phyloP scores from a whole-genome alignment of 2,329 filamentous ascomycete species.

The Phialocephala sp. region DNA sequence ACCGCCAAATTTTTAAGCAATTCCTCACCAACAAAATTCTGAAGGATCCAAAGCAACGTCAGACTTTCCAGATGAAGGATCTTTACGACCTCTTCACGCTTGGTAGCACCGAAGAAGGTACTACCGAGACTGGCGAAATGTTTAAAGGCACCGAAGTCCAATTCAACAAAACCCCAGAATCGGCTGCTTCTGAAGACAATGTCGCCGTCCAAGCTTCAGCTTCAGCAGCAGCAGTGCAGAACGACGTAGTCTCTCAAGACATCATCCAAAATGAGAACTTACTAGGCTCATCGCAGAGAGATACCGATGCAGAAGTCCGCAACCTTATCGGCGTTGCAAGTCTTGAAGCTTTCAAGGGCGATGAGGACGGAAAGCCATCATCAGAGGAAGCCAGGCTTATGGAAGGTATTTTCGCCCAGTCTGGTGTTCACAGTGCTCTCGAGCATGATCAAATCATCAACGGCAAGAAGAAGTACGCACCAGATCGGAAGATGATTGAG shows the following conservation, averaged over 20 bases:
- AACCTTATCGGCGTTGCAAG: conserved; percentile 66
- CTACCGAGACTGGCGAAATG: conserved; percentile 82
- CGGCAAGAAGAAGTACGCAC: conserved; percentile 71
- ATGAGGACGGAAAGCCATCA: conserved; percentile 46
- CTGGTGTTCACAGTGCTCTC: conserved; percentile 86
- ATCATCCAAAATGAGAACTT: conserved; percentile 4
- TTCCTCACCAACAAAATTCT: conserved; percentile 97
- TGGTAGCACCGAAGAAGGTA: conserved; percentile 67
- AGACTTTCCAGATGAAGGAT: conserved; percentile 88
- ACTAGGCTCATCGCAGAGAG: conserved; percentile 25
- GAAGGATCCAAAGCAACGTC: conserved; percentile 90
- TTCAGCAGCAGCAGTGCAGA: conserved; percentile 26
- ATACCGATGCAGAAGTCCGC: conserved; percentile 53
- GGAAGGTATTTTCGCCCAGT: conserved; percentile 85
- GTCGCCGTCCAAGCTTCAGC: conserved; percentile 21
- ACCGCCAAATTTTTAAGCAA: conserved; percentile 98
- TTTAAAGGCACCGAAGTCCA: conserved; percentile 88
- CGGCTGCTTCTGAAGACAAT: conserved; percentile 33
- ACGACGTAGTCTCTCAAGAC: conserved; percentile 27
- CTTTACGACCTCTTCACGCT: conserved; percentile 91
- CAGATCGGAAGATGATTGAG: conserved; percentile 79
- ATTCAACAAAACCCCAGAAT: conserved; percentile 52
- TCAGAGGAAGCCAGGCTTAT: conserved; percentile 78
- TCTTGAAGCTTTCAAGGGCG: conserved; percentile 66
- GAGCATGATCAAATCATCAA: conserved; percentile 93